phyloP scores from a whole-genome alignment of 257 asterid species.

The Gentiana straminea region DNA sequence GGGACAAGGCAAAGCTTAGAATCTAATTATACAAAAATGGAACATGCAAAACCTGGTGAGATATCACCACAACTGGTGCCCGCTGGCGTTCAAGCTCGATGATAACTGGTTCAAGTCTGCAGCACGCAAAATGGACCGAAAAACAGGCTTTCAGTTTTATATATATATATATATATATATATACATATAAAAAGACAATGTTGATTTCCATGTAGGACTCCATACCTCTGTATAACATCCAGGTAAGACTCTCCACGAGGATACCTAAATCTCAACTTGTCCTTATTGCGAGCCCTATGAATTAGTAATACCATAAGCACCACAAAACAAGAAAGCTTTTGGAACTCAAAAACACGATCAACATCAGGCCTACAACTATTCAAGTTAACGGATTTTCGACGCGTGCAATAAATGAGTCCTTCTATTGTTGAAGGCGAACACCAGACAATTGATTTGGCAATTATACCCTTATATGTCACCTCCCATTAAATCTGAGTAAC shows the following conservation, averaged over 20 bases:
- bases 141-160: slow-evolving; percentile 10
- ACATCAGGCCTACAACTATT: no score
- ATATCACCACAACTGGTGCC: slow-evolving; percentile 95
- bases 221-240: slow-evolving; percentile 96
- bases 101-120: slow-evolving; percentile 95
- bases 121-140: slow-evolving; percentile 10
- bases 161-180: no score
- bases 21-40: background rate
- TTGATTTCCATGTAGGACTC: background rate
- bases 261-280: slow-evolving; percentile 91
- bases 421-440: no score
- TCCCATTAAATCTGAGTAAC: no score
- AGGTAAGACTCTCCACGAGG: slow-evolving; percentile 99
- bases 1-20: background rate
- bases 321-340: background rate
- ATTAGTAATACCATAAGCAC: slow-evolving; percentile 10
- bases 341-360: no score
- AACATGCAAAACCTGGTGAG: slow-evolving; percentile 71
- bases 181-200: no score
- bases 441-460: no score
- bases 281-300: slow-evolving; percentile 84
- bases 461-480: no score
- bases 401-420: no score
- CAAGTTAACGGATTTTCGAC: no score
- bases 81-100: slow-evolving; percentile 96